These are phyloP conservation scores for Gossypium mustelinum DNA, from an alignment of 345 rosid genomes.

Conservation along the genomic window DNA sequence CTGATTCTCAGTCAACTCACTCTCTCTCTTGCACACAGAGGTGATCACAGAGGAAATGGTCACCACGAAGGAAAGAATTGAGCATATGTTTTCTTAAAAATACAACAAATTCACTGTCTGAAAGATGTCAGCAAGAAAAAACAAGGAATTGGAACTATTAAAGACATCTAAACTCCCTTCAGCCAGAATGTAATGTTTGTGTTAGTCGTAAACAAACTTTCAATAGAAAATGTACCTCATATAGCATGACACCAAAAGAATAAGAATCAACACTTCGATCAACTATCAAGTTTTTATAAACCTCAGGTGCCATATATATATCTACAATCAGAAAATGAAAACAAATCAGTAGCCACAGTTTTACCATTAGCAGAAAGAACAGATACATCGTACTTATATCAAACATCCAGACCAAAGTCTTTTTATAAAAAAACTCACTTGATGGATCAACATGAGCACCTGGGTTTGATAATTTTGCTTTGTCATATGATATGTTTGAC, in stretches of 20 bases:
- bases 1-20: neutral
- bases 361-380: neutral
- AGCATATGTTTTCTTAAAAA: too few species aligned
- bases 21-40: neutral
- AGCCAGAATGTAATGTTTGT: neutral
- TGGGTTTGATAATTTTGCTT: conserved; percentile 46
- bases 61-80: neutral
- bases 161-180: neutral
- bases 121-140: neutral
- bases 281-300: conserved; percentile 52
- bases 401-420: conserved; percentile 9
- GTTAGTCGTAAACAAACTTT: neutral
- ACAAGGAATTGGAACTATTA: neutral
- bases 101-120: neutral
- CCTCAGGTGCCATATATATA: conserved; percentile 78
- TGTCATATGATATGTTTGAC: conserved; percentile 54
- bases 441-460: conserved; percentile 43
- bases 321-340: conserved; percentile 36
- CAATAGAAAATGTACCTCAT: conserved; percentile 55
- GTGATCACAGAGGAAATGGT: neutral
- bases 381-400: neutral
- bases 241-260: conserved; percentile 77
- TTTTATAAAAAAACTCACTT: conserved; percentile 43
- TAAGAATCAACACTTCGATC: conserved; percentile 75
- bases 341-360: conserved; percentile 1